Evolutionary conservation across 495 filamentous ascomycete species (phyloP).

Genomic region (Rusavskia elegans): DNA sequence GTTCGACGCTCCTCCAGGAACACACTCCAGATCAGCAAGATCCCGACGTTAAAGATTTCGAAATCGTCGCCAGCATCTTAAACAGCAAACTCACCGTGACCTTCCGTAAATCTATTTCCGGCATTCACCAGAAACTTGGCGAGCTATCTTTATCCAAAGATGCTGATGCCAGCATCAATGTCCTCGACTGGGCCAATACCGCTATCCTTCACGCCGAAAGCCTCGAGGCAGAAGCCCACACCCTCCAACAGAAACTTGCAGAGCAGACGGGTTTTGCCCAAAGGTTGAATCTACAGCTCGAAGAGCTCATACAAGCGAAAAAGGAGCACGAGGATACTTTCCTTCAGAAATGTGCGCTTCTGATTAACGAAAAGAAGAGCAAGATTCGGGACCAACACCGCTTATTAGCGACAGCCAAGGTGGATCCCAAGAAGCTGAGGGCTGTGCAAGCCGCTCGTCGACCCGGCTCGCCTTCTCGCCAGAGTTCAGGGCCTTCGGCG

Average conservation of each 20-base stretch:
- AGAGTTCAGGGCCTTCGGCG: neutral
- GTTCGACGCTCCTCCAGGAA: slow-evolving; percentile 8
- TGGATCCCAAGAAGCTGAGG: slow-evolving; percentile 25
- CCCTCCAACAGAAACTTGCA: slow-evolving; percentile 27
- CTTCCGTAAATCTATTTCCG: slow-evolving; percentile 37
- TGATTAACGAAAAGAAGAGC: slow-evolving; percentile 81
- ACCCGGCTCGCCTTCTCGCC: neutral
- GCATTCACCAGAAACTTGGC: slow-evolving; percentile 56
- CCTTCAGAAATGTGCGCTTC: slow-evolving; percentile 49
- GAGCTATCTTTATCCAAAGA: slow-evolving; percentile 42
- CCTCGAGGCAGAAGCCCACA: slow-evolving; percentile 28
- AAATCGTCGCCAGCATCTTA: slow-evolving; percentile 21
- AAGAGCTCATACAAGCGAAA: slow-evolving; percentile 51
- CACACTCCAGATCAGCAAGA: neutral
- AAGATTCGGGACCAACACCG: slow-evolving; percentile 75
- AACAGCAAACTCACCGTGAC: slow-evolving; percentile 20
- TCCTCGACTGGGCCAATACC: slow-evolving; percentile 56
- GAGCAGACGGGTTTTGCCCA: slow-evolving; percentile 31
- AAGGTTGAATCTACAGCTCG: slow-evolving; percentile 39
- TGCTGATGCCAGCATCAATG: slow-evolving; percentile 47
- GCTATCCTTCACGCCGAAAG: slow-evolving; percentile 26
- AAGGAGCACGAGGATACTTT: slow-evolving; percentile 52
- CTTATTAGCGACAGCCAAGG: slow-evolving; percentile 42
- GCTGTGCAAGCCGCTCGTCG: neutral
- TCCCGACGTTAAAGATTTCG: slow-evolving; percentile 11